These are phyloP conservation scores for Candida montana DNA, from an alignment of 805 yeast species.

Conservation along the genomic window DNA sequence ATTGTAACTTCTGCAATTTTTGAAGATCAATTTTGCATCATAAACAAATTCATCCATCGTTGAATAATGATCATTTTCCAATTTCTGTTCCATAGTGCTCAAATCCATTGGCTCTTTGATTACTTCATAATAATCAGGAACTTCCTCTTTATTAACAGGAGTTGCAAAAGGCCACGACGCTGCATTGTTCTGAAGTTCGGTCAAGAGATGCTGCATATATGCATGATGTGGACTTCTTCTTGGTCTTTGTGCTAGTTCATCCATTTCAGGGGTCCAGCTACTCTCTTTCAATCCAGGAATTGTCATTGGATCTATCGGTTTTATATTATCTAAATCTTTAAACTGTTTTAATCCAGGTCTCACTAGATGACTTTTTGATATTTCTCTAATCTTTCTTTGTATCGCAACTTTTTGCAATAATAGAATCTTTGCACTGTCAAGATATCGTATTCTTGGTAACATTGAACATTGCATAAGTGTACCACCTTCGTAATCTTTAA, in stretches of 20 bases:
- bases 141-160: constrained; percentile 91
- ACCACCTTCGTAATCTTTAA: constrained; percentile 98
- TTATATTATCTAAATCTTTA: constrained; percentile 39
- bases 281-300: constrained; percentile 91
- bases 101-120: constrained; percentile 98
- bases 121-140: constrained; percentile 92
- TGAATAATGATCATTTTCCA: constrained; percentile 88
- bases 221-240: constrained; percentile 93
- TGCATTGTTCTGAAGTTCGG: constrained; percentile 90
- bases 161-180: constrained; percentile 97
- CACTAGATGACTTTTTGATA: constrained; percentile 74
- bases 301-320: constrained; percentile 67
- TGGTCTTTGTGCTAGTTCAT: constrained; percentile 90
- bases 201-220: constrained; percentile 80
- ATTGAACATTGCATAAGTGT: constrained; percentile 96
- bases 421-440: constrained; percentile 82
- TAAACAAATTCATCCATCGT: constrained; percentile 87
- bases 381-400: constrained; percentile 70
- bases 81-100: constrained; percentile 88
- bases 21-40: constrained; percentile 80
- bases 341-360: constrained; percentile 78
- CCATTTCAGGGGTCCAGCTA: constrained; percentile 99
- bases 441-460: constrained; percentile 82
- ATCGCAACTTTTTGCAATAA: constrained; percentile 90
- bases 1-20: constrained; percentile 89